phyloP scores from a whole-genome alignment of 345 rosid species.

The Eucalyptus polybractea region DNA sequence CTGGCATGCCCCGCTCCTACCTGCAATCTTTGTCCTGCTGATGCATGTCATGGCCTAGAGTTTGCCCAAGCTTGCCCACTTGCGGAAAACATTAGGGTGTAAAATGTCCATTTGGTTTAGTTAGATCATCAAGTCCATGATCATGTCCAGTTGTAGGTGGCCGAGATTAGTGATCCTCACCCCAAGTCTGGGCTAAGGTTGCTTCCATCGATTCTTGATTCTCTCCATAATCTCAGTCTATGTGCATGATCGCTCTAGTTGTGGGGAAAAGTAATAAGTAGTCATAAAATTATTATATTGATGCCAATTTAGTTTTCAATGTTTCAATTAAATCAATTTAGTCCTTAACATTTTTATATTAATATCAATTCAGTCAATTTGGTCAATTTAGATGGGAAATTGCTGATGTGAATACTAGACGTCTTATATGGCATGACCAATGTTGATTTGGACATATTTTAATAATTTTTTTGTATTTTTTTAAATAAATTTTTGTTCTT shows the following conservation, averaged over 20 bases:
- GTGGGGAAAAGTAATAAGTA: too few species aligned
- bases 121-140: neutral
- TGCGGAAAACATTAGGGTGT: neutral
- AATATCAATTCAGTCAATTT: accelerated
- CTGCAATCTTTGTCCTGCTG: neutral
- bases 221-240: neutral
- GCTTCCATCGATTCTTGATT: neutral
- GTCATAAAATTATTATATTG: too few species aligned
- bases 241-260: neutral
- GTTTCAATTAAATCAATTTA: too few species aligned
- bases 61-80: neutral
- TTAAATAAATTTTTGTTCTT: too few species aligned
- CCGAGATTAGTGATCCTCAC: neutral
- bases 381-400: too few species aligned
- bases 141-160: neutral
- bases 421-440: accelerated
- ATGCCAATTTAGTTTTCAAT: accelerated
- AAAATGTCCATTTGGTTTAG: neutral
- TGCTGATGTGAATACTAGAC: accelerated
- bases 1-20: neutral
- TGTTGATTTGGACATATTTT: too few species aligned
- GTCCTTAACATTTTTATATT: too few species aligned
- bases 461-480: too few species aligned
- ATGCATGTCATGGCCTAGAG: neutral
- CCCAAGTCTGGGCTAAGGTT: neutral